Conservation (phyloP, 2,329 filamentous ascomycete genomes). For the Aquanectria penicillioides region DNA sequence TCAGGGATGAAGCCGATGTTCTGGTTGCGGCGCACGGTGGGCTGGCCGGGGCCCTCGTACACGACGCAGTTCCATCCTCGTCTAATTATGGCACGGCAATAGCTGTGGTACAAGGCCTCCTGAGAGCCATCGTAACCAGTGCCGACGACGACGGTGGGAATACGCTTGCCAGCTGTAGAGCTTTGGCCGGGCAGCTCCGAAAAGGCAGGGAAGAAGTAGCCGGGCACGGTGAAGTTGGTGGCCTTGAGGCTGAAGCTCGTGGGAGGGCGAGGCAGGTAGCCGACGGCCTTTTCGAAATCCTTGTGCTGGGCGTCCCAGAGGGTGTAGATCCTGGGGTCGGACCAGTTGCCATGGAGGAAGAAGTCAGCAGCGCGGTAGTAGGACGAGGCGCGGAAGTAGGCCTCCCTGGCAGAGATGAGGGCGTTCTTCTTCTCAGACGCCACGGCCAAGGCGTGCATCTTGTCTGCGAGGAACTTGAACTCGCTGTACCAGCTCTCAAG, state of each 20-base stretch:
- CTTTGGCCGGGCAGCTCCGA: background rate
- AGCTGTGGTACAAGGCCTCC: constrained; percentile 53
- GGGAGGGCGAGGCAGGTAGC: constrained; percentile 45
- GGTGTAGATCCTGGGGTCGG: constrained; percentile 50
- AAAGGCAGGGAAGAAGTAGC: constrained; percentile 44
- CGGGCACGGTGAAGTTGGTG: constrained; percentile 45
- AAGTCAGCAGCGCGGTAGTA: constrained; percentile 56
- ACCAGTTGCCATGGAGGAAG: constrained; percentile 52
- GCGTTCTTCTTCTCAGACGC: background rate
- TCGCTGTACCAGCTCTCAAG: constrained; percentile 19
- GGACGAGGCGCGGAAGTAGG: constrained; percentile 50
- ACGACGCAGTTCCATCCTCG: constrained; percentile 48
- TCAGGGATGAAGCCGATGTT: constrained; percentile 20
- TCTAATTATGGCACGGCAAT: constrained; percentile 46
- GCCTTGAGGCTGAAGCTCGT: constrained; percentile 45
- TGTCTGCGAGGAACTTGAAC: constrained; percentile 14
- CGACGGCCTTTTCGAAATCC: constrained; percentile 51
- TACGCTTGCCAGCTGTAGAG: background rate
- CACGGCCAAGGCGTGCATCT: constrained; percentile 4
- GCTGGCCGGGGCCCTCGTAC: constrained; percentile 22
- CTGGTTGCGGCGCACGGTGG: constrained; percentile 19
- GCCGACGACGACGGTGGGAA: constrained; percentile 52
- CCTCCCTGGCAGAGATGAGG: constrained; percentile 33
- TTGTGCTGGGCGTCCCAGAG: constrained; percentile 48
- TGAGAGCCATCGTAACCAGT: constrained; percentile 54